These are phyloP conservation scores for Lotus japonicus DNA, from an alignment of 306 rosid species.

Conservation along the genomic window DNA sequence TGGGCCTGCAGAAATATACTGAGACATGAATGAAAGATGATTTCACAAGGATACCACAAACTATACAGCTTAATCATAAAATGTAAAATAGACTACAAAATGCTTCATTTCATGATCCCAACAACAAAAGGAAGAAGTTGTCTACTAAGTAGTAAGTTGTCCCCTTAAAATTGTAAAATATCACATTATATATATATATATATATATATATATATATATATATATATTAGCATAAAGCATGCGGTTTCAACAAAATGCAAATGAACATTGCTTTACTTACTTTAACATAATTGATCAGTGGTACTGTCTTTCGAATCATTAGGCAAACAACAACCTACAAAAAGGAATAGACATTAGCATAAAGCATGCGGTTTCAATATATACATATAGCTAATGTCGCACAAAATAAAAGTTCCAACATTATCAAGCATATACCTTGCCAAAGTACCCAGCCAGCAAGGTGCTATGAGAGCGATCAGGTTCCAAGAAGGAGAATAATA, in stretches of 20 bases:
- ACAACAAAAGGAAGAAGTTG: slow-evolving; percentile 3
- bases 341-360: slow-evolving; percentile 8
- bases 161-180: not conserved
- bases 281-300: slow-evolving; percentile 92
- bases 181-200: too few species aligned
- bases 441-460: slow-evolving; percentile 84
- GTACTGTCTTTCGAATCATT: slow-evolving; percentile 86
- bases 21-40: slow-evolving; percentile 15
- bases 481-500: slow-evolving; percentile 90
- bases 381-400: not conserved
- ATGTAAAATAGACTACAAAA: not conserved
- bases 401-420: slow-evolving; percentile 8
- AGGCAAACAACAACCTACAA: slow-evolving; percentile 83
- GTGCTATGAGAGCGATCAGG: slow-evolving; percentile 71
- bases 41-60: slow-evolving; percentile 12
- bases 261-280: slow-evolving; percentile 40
- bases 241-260: too few species aligned
- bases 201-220: too few species aligned
- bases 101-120: not conserved
- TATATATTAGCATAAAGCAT: too few species aligned
- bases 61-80: not conserved
- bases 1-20: slow-evolving; percentile 63
- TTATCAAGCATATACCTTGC: slow-evolving; percentile 61
- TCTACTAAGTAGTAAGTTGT: not conserved
- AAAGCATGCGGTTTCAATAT: not conserved